These are phyloP conservation scores for Macaranga tanarius DNA, from an alignment of 441 rosid species.

Conservation along the genomic window DNA sequence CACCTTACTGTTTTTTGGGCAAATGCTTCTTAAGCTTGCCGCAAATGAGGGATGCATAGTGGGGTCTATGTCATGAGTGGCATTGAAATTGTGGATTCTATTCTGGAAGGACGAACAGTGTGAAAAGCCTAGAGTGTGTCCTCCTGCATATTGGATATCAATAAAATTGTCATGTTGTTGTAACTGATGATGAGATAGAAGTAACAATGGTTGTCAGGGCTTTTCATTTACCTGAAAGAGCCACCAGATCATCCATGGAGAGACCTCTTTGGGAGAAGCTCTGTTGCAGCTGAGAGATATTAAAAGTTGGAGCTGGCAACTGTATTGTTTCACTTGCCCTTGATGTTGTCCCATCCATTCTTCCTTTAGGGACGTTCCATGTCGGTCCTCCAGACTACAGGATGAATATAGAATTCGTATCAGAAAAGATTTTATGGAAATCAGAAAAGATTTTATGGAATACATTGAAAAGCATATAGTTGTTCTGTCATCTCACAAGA, in stretches of 20 bases:
- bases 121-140: constrained; percentile 70
- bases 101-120: constrained; percentile 50
- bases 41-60: constrained; percentile 49
- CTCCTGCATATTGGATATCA: constrained; percentile 28
- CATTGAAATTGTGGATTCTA: constrained; percentile 56
- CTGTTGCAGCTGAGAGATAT: constrained; percentile 50
- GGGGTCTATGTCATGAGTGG: constrained; percentile 58
- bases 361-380: constrained; percentile 60
- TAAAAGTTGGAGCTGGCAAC: constrained; percentile 52
- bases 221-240: constrained; percentile 52
- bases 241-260: constrained; percentile 59
- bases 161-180: background rate
- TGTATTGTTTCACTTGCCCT: constrained; percentile 47
- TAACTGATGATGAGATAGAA: background rate
- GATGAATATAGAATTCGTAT: background rate
- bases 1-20: constrained; percentile 49
- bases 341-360: constrained; percentile 62
- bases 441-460: background rate
- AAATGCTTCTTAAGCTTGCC: constrained; percentile 41
- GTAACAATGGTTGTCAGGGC: background rate
- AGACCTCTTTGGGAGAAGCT: constrained; percentile 55
- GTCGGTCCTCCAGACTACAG: constrained; percentile 59
- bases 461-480: background rate
- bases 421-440: background rate
- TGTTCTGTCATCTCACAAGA: constrained; percentile 37